Evolutionary conservation across 345 rosid species (phyloP).

Genomic region (Boechera divaricarpa): DNA sequence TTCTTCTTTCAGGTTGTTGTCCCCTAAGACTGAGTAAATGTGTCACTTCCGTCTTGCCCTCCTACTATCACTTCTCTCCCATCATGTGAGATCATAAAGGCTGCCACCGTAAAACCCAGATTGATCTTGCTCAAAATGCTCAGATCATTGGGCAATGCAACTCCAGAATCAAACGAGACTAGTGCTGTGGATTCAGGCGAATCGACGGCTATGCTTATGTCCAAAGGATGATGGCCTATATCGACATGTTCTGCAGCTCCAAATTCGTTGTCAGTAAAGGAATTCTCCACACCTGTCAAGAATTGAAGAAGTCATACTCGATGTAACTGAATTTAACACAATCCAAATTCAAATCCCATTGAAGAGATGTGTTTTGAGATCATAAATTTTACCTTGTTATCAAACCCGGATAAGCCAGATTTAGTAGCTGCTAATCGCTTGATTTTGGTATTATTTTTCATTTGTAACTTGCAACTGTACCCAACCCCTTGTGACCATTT

Average conservation of each 20-base stretch:
- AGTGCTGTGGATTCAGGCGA: slow-evolving; percentile 52
- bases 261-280: slow-evolving; percentile 51
- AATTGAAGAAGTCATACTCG: background rate
- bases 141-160: slow-evolving; percentile 59
- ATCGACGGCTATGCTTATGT: slow-evolving; percentile 59
- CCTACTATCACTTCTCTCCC: slow-evolving; percentile 77
- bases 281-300: slow-evolving; percentile 63
- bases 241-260: slow-evolving; percentile 58
- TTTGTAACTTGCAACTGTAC: slow-evolving; percentile 55
- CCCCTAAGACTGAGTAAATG: slow-evolving; percentile 61
- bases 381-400: slow-evolving; percentile 48
- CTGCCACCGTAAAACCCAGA: slow-evolving; percentile 63
- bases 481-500: slow-evolving; percentile 76
- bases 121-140: slow-evolving; percentile 54
- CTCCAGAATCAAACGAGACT: slow-evolving; percentile 63
- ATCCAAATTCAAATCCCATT: background rate
- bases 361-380: background rate
- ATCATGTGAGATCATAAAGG: slow-evolving; percentile 67
- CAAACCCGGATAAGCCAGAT: slow-evolving; percentile 56
- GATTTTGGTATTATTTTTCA: slow-evolving; percentile 61
- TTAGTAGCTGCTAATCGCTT: slow-evolving; percentile 66
- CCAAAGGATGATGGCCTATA: slow-evolving; percentile 63
- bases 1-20: slow-evolving; percentile 59
- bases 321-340: background rate
- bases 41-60: slow-evolving; percentile 73